Evolutionary conservation across 495 filamentous ascomycete genomes (phyloP), one percentile per base, ranked within the genome.

Genomic region (Parathielavia hyrcaniae): DNA sequence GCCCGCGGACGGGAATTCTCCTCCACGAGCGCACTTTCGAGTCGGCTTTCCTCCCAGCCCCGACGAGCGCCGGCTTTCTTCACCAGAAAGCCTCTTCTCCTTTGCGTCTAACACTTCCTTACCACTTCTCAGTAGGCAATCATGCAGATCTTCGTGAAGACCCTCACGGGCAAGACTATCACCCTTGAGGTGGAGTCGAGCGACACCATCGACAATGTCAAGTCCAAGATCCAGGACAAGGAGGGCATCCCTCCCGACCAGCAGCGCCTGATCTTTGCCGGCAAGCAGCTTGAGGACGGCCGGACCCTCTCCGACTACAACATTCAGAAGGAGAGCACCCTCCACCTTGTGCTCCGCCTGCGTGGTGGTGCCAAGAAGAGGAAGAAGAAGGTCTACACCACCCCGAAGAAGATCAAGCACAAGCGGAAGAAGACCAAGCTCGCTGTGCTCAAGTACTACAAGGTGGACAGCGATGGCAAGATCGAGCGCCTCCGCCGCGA

Each of bases 371-470:
- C 78, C 71, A 98, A 98, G 90, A 98, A 98, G 90, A 81, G 93
- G 68, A 98, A 98, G 89, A 98, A 98, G 92, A 98, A 98, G 90
- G 93, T 98, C 58, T 98, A 98, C 85, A 97, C 89, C 71, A 98
- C 95, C 67, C 93, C 93, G 73, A 98, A 98, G 91, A 98, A 98
- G 88, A 98, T 98, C 87, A 98, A 98, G 91, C 93, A 98, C 82
- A 98, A 97, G 89, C 86, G 91, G 81, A 97, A 97, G 88, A 85
- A 85, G 91, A 96, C 88, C 83, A 98, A 98, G 86, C 83, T 98
- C 70, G 95, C 93, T 65, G 90, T 98, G 68, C 91, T 98, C 71
- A 98, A 98, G 86, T 98, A 97, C 89, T 98, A 97, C 88, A 98
- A 98, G 86, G 93, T 98, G 66, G 95, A 97, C 74, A 87, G 86